Conservation (phyloP, 1,139 yeast species). For the Suhomyces terraborum region DNA sequence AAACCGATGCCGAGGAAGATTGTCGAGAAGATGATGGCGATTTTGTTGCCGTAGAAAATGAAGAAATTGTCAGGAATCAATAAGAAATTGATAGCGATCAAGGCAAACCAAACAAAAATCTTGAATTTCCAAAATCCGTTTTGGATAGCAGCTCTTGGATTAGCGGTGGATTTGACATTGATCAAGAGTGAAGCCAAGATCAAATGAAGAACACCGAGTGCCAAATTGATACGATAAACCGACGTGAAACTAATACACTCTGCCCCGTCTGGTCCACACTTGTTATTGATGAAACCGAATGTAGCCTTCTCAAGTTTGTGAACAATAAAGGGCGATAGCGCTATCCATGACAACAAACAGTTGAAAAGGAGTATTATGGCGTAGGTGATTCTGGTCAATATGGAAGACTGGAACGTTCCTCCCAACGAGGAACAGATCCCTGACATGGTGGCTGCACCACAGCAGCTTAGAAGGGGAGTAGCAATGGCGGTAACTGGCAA, state of each 20-base stretch:
- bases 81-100: constrained; percentile 65
- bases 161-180: constrained; percentile 75
- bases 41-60: constrained; percentile 86
- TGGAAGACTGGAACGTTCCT: constrained; percentile 65
- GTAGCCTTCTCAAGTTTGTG: constrained; percentile 73
- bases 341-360: constrained; percentile 86
- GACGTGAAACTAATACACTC: constrained; percentile 93
- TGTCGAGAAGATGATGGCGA: constrained; percentile 83
- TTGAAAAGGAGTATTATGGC: constrained; percentile 77
- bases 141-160: constrained; percentile 81
- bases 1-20: constrained; percentile 87
- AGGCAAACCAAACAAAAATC: constrained; percentile 57
- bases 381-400: constrained; percentile 71
- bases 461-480: constrained; percentile 75
- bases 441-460: constrained; percentile 83
- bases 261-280: constrained; percentile 71
- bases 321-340: constrained; percentile 79
- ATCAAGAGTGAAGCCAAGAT: constrained; percentile 65
- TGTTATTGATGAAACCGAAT: constrained; percentile 63
- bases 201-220: constrained; percentile 79
- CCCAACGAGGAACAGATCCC: constrained; percentile 64
- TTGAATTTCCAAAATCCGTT: constrained; percentile 91
- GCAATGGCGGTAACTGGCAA: constrained; percentile 69
- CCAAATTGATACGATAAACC: constrained; percentile 87
- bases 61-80: constrained; percentile 83